Conservation (phyloP, 345 rosid genomes). For the Sisymbrium altissimum region DNA sequence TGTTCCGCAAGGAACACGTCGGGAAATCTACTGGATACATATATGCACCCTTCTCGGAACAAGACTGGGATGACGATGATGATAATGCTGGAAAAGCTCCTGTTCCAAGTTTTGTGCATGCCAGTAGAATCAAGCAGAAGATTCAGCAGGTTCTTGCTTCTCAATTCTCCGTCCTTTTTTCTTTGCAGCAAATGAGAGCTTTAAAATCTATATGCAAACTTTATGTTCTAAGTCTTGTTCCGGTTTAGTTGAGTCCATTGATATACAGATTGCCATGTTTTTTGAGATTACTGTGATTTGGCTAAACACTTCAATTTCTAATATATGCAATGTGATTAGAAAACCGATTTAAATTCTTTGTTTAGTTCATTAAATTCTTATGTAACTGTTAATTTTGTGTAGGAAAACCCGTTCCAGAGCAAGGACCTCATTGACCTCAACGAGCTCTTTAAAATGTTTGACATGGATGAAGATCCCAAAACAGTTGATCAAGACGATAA, state of each 20-base stretch:
- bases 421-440: not conserved
- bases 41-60: constrained; percentile 1
- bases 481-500: not conserved
- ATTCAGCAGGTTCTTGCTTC: not conserved
- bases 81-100: constrained; percentile 40
- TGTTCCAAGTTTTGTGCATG: not conserved
- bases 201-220: not conserved
- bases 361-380: not conserved
- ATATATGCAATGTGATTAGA: not conserved
- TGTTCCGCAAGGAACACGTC: constrained; percentile 30
- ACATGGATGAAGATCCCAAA: not conserved
- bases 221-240: not conserved
- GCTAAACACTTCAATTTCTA: not conserved
- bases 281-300: not conserved
- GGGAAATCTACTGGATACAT: not conserved
- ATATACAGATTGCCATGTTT: not conserved
- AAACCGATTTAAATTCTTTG: too few relatives aligned
- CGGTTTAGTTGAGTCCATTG: not conserved
- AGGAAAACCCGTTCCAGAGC: not conserved
- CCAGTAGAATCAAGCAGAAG: not conserved
- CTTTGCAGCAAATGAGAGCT: not conserved
- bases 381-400: not conserved
- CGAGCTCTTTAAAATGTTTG: not conserved
- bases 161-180: not conserved
- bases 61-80: constrained; percentile 52